Evolutionary conservation across 345 rosid species (phyloP).

Genomic region (Laguncularia racemosa): DNA sequence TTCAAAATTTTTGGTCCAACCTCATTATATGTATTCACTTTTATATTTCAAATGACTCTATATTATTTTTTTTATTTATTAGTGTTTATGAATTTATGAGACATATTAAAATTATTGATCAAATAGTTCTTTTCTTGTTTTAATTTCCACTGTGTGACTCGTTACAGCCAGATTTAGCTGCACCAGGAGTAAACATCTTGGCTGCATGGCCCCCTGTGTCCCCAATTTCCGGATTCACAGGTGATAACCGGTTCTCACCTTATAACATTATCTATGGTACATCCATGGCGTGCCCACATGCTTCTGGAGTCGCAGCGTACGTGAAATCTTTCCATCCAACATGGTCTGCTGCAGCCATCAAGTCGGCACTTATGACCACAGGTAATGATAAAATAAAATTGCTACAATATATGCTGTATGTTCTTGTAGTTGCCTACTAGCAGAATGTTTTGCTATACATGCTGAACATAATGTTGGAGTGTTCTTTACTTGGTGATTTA

Average conservation of each 20-base stretch:
- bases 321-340: conserved; percentile 24
- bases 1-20: too few relatives aligned
- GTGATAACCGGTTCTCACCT: conserved; percentile 14
- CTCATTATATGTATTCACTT: too few relatives aligned
- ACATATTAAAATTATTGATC: neutral
- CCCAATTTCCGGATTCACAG: conserved; percentile 4
- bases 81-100: neutral
- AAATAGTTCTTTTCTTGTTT: neutral
- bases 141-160: neutral
- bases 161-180: conserved; percentile 23
- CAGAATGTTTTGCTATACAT: too few relatives aligned
- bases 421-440: too few relatives aligned
- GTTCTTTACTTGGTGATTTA: too few relatives aligned
- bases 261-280: conserved; percentile 24
- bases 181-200: conserved; percentile 30
- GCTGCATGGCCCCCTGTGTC: conserved; percentile 23
- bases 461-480: too few relatives aligned
- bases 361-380: conserved; percentile 28
- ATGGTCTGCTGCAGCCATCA: conserved; percentile 29
- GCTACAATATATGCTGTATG: too few relatives aligned
- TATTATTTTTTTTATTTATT: too few relatives aligned
- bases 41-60: too few relatives aligned
- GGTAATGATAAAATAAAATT: conserved; percentile 4
- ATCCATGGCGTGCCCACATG: conserved; percentile 32
- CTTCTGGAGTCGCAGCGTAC: conserved; percentile 21